phyloP scores from a whole-genome alignment of 306 rosid genomes.

The Quercus mongolica region DNA sequence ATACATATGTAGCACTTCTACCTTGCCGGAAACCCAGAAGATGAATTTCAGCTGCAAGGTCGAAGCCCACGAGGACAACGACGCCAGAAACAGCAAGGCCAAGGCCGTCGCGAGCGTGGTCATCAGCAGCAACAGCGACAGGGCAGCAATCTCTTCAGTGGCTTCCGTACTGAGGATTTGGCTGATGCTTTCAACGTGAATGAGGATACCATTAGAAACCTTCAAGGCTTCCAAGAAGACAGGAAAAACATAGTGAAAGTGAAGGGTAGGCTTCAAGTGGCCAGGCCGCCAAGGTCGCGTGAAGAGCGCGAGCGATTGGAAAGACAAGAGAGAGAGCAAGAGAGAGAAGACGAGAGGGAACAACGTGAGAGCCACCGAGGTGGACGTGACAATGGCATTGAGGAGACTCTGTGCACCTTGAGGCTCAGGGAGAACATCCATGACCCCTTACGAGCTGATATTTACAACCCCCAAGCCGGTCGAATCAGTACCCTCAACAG shows the following conservation, averaged over 20 bases:
- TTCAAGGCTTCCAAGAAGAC: conserved; percentile 28
- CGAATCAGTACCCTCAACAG: conserved; percentile 39
- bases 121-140: neutral
- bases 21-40: conserved; percentile 31
- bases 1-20: conserved; percentile 43
- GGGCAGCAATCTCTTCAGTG: conserved; percentile 41
- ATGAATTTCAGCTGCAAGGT: conserved; percentile 13
- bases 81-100: neutral
- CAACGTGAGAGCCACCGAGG: neutral
- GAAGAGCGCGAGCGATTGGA: conserved; percentile 14
- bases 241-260: conserved; percentile 46
- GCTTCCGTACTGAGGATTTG: conserved; percentile 29
- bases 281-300: conserved; percentile 28
- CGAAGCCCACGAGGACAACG: neutral
- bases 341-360: neutral
- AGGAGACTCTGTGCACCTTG: neutral
- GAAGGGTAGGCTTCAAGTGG: conserved; percentile 20
- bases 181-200: conserved; percentile 31
- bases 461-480: conserved; percentile 42
- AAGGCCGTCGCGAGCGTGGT: too few species aligned
- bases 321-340: neutral
- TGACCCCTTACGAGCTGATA: conserved; percentile 27
- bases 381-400: neutral
- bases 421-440: conserved; percentile 36
- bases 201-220: neutral